These are phyloP conservation scores for Leccinum aurantiacum DNA, from an alignment of 768 basidiomycete genomes.

Conservation along the genomic window DNA sequence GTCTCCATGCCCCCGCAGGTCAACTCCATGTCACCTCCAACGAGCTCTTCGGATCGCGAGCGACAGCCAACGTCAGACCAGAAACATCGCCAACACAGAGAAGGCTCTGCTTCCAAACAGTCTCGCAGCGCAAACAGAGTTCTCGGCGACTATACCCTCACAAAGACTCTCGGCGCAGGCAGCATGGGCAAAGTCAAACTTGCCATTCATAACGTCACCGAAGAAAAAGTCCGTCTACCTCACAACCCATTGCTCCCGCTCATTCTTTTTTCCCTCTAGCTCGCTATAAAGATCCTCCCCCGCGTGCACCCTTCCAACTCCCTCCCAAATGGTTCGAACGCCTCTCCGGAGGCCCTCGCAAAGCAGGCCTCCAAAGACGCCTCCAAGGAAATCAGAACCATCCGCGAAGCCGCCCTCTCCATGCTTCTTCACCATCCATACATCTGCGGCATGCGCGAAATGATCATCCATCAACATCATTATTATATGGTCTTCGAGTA, in stretches of 20 bases:
- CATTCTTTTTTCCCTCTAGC: conserved; percentile 43
- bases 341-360: conserved; percentile 56
- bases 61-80: conserved; percentile 29
- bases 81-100: conserved; percentile 31
- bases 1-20: conserved; percentile 76
- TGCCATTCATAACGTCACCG: conserved; percentile 82
- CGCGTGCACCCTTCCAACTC: conserved; percentile 66
- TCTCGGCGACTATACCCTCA: conserved; percentile 92
- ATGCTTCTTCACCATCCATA: conserved; percentile 98
- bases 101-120: conserved; percentile 36
- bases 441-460: conserved; percentile 98
- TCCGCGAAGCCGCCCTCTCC: conserved; percentile 93
- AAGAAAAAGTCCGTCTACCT: conserved; percentile 76
- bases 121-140: conserved; percentile 47
- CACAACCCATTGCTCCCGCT: conserved; percentile 2
- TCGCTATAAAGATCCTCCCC: conserved; percentile 98
- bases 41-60: conserved; percentile 34
- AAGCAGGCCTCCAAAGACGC: conserved; percentile 88
- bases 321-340: conserved; percentile 45
- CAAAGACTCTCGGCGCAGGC: conserved; percentile 95
- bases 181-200: conserved; percentile 99
- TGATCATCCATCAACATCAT: conserved; percentile 96
- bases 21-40: conserved; percentile 35
- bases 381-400: conserved; percentile 93
- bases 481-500: conserved; percentile 99